These are phyloP conservation scores for Mycena pura DNA, from an alignment of 768 basidiomycete species.

Conservation along the genomic window DNA sequence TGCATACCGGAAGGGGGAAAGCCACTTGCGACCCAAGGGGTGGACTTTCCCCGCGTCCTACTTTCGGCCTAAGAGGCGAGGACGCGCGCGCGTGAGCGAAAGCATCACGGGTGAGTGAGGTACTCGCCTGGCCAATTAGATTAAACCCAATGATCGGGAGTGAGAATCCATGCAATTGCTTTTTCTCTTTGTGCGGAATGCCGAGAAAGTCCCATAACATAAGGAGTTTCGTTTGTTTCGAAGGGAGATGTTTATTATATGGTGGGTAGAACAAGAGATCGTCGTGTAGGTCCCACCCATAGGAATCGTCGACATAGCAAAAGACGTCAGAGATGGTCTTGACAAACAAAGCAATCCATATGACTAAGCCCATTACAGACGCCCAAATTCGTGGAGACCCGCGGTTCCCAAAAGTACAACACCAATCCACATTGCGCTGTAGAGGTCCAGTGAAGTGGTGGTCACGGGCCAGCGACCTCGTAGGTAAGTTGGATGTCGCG, in stretches of 20 bases:
- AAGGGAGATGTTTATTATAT: constrained; percentile 27
- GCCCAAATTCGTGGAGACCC: no score
- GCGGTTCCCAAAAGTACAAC: not conserved
- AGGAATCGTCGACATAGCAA: constrained; percentile 39
- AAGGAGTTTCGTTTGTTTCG: constrained; percentile 30
- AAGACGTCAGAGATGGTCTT: constrained; percentile 16
- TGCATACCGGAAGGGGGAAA: no score
- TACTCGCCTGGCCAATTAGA: no score
- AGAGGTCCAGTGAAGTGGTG: not conserved
- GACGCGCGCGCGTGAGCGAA: no score
- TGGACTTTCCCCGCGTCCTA: no score
- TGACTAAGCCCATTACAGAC: no score
- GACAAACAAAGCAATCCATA: constrained; percentile 35
- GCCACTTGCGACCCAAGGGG: no score
- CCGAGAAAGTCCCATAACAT: constrained; percentile 31
- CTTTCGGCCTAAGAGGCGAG: no score
- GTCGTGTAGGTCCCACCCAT: constrained; percentile 8
- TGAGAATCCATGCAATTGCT: constrained; percentile 26
- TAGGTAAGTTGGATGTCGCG: constrained; percentile 4
- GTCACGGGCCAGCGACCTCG: not conserved
- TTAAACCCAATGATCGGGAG: constrained; percentile 39
- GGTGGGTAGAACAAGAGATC: constrained; percentile 27
- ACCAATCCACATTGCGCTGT: not conserved
- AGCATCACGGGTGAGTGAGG: no score
- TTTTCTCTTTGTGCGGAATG: constrained; percentile 31